phyloP scores from a whole-genome alignment of 768 basidiomycete species.

The Galerina sulciceps region DNA sequence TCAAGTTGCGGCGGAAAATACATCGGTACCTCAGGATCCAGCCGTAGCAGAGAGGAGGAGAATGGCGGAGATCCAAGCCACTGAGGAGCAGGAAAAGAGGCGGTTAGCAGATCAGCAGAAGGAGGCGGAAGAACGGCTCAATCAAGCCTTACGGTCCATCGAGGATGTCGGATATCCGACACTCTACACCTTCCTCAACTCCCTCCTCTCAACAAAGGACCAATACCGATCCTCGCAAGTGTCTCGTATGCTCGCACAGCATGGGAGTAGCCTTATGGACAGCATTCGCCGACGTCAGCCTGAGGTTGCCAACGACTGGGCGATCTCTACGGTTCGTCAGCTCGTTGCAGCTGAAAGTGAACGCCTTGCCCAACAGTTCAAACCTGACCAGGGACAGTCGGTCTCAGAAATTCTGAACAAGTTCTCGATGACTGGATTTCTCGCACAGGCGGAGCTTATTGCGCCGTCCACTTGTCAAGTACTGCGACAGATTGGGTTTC shows the following conservation, averaged over 20 bases:
- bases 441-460: slow-evolving; percentile 2
- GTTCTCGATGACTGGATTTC: slow-evolving; percentile 8
- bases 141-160: not conserved
- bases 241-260: slow-evolving; percentile 4
- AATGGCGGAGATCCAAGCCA: no score
- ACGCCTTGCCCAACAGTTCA: not conserved
- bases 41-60: no score
- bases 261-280: slow-evolving; percentile 2
- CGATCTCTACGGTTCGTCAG: slow-evolving; percentile 1
- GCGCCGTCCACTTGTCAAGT: slow-evolving; percentile 11
- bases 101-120: not conserved
- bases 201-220: slow-evolving; percentile 7
- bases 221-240: slow-evolving; percentile 9
- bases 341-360: no score
- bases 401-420: slow-evolving; percentile 6
- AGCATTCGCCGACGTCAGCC: slow-evolving; percentile 2
- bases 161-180: not conserved
- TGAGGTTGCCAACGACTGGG: slow-evolving; percentile 7
- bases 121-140: not conserved
- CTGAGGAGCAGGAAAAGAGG: not conserved
- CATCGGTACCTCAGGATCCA: no score
- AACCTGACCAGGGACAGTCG: not conserved
- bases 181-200: slow-evolving; percentile 1
- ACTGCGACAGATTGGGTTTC: slow-evolving; percentile 9
- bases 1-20: no score